Evolutionary conservation across 345 rosid genomes (phyloP).

Genomic region (Gossypium mustelinum): DNA sequence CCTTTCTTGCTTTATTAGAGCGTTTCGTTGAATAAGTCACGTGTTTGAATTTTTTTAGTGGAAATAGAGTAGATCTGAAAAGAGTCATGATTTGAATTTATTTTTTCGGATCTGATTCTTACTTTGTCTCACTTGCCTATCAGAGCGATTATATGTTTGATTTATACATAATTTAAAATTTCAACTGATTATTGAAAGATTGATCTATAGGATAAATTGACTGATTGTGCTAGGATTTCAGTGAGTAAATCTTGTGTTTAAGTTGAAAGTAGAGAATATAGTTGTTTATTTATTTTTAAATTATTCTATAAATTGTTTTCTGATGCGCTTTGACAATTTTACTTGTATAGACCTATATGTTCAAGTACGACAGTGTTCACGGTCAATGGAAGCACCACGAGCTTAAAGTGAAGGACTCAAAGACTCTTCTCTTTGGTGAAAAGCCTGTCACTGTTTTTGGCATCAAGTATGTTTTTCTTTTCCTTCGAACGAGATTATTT

Average conservation of each 20-base stretch:
- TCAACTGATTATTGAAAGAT: background rate
- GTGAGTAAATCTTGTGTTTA: background rate
- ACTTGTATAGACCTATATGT: conserved; percentile 45
- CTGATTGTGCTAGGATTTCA: background rate
- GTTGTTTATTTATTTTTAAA: background rate
- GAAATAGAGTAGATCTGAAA: background rate
- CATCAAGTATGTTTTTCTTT: conserved; percentile 30
- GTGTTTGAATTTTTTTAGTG: background rate
- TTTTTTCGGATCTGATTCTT: background rate
- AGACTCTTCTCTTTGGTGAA: conserved; percentile 62
- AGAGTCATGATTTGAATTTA: background rate
- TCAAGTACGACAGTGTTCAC: conserved; percentile 63
- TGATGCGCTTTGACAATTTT: background rate
- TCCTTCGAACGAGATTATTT: background rate
- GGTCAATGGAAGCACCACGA: conserved; percentile 67
- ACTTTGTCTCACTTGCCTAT: background rate
- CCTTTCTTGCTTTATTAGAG: background rate
- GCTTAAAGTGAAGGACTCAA: conserved; percentile 47
- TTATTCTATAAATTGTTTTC: background rate
- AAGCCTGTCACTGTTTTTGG: conserved; percentile 58
- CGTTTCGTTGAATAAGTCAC: background rate
- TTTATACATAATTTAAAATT: background rate
- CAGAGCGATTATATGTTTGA: background rate
- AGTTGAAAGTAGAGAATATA: background rate
- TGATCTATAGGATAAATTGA: background rate